Percentiles rank a stretch among this genome's conserved stretches.
These are phyloP conservation scores for Jamesozyma hellenica DNA, from an alignment of 805 yeast genomes.

Conservation along the genomic window DNA sequence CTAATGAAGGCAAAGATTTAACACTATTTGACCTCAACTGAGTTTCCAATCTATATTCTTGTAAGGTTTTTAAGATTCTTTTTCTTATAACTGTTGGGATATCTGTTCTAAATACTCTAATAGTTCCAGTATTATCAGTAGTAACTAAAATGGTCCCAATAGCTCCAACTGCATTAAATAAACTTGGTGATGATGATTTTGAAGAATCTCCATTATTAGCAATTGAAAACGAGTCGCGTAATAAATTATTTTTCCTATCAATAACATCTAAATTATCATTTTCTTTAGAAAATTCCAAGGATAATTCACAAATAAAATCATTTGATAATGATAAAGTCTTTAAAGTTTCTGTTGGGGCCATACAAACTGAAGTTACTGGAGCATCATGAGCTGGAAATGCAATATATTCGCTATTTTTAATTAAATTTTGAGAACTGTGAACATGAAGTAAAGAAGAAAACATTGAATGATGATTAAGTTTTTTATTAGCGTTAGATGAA, in stretches of 20 bases:
- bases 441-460: neutral
- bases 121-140: conserved; percentile 62
- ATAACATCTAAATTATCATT: conserved; percentile 3
- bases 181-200: neutral
- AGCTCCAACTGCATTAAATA: conserved; percentile 21
- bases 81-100: conserved; percentile 43
- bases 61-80: conserved; percentile 19
- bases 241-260: neutral
- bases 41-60: conserved; percentile 5
- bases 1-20: conserved; percentile 2
- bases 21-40: neutral
- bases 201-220: too few relatives aligned
- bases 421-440: neutral
- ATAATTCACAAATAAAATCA: conserved; percentile 67
- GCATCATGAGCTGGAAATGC: conserved; percentile 69
- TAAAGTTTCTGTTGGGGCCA: conserved; percentile 66
- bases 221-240: neutral
- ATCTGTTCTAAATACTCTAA: conserved; percentile 75
- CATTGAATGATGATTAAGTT: conserved; percentile 2
- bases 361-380: conserved; percentile 60
- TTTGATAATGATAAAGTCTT: conserved; percentile 60
- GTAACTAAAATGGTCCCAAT: conserved; percentile 54
- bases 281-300: conserved; percentile 21
- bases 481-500: neutral
- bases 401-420: conserved; percentile 45